Conservation (phyloP, 345 rosid genomes). For the Populus deltoides region DNA sequence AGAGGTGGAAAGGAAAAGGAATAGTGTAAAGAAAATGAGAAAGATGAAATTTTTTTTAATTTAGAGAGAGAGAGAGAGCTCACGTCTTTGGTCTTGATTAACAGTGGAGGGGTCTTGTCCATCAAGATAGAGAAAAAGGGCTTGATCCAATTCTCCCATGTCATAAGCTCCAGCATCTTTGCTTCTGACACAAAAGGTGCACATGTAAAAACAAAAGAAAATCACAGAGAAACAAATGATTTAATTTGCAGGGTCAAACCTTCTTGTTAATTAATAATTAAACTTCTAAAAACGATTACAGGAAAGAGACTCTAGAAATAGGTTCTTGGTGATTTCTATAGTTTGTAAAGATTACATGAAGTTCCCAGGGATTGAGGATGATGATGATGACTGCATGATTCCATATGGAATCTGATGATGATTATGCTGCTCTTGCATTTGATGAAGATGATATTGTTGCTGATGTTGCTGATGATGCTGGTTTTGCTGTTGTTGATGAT, state of each 20-base stretch:
- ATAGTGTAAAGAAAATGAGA: neutral
- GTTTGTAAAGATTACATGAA: constrained; percentile 50
- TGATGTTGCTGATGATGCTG: constrained; percentile 23
- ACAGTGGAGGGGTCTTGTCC: constrained; percentile 64
- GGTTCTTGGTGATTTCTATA: constrained; percentile 1
- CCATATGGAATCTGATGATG: constrained; percentile 47
- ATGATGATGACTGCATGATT: constrained; percentile 47
- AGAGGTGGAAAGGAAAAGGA: neutral
- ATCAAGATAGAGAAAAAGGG: constrained; percentile 87
- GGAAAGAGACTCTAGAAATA: neutral
- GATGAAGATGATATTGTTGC: constrained; percentile 19
- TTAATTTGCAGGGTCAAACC: neutral
- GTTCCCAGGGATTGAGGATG: constrained; percentile 49
- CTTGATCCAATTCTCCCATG: constrained; percentile 92
- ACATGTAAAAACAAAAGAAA: neutral
- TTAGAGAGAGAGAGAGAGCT: constrained; percentile 20
- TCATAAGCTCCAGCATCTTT: constrained; percentile 53
- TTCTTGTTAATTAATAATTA: neutral
- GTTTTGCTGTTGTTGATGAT: constrained; percentile 11
- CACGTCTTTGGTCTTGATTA: constrained; percentile 81
- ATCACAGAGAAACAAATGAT: neutral
- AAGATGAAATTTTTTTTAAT: neutral
- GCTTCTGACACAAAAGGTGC: constrained; percentile 25
- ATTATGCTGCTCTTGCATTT: constrained; percentile 8
- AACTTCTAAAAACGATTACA: neutral